Base-by-base conservation (phyloP, 371 early-diverging fungal genomes). In the Zopfochytrium polystomum region DNA sequence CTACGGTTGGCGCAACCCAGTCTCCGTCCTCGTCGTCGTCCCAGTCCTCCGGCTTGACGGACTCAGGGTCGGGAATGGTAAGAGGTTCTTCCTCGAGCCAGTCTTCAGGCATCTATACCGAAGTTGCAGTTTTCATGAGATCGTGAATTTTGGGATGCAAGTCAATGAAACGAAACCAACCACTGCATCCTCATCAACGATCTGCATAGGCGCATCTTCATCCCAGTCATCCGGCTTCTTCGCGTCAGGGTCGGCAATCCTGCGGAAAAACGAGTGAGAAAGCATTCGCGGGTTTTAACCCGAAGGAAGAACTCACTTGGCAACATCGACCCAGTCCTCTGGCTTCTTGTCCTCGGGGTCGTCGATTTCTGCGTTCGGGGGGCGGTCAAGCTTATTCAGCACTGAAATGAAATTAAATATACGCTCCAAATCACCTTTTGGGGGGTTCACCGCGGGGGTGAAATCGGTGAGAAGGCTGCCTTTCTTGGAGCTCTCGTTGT, bases 311-410 rank as follows among this genome's bases (percentile, higher is more conserved):
- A 53, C 57, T 25, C 15, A 38, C 71, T 86, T 80, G 57, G 87
- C 89, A 27, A 79, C 85, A 60, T 95, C 96, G 42, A 90, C 94
- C 96, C 96, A 98, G 76, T 93, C 93, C 1, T 66, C 87, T 33
- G 98, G 98, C 84, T 94, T 96, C 58, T 66, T 75, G 73, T 93
- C 98, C 42, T 71, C 58, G 25, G 93, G 90, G 61, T 98, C 96
- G 62, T 84, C 81, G 52, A 92, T 89, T 66, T 84, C 86, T 59
- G 34, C 15, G n/a, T n/a, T n/a, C n/a, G n/a, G n/a, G n/a, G n/a
- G n/a, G n/a, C 18, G 25, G 32, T 31, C 6, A 38, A 27, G n/a
- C n/a, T n/a, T n/a, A n/a, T n/a, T n/a, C n/a, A n/a, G n/a, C n/a
- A n/a, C n/a, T 2, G 56, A 56, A 31, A 22, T 15, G 29, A 32